Evolutionary conservation across 1,139 yeast species (phyloP), one percentile per base, ranked within the genome.

Genomic region (Suhomyces yuchorum): DNA sequence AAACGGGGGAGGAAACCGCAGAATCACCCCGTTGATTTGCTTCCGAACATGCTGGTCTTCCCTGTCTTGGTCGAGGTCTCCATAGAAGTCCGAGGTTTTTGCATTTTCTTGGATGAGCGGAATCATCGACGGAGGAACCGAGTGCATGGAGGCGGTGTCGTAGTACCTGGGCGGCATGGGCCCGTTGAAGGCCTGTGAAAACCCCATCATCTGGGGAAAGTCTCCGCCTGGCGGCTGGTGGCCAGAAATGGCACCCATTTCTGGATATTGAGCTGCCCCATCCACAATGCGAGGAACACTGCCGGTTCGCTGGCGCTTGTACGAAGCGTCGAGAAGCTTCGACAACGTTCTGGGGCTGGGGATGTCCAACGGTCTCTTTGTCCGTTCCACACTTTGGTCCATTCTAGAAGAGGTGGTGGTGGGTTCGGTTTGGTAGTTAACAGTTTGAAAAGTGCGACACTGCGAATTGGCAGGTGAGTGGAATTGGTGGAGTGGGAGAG

Each of bases 1-100:
- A 5, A 65, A 49, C 5, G 80, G 80, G 0, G 80, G 80, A 1
- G 79, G 79, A 51, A 71, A 73, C 42, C 61, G 58, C 46, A 54
- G 56, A 17, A 67, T 50, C 3, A 71, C 69, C 4, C 62, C 60
- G 15, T 52, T 48, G 14, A 70, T 56, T 52, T 73, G 77, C 8
- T 52, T 37, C 15, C 47, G 39, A 14, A 61, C 44, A 3, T 56
- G 39, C 3, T 56, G 55, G 38, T 62, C 60, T 2, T 45, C 42
- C 9, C 55, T 45, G 39, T 65, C 61, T 5, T 62, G 51, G 9
- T 56, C 56, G 36, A 71, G 56, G 50, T 75, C 79, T 6, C 72
- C 61, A 54, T 70, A 75, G 53, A 71, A 75, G 54, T 74, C 73
- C 17, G 55, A 43, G 1, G 56, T 54, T 14, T 56, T 53, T 40